These are phyloP conservation scores for Schizopora paradoxa DNA, from an alignment of 1,284 basidiomycete species.

Conservation along the genomic window DNA sequence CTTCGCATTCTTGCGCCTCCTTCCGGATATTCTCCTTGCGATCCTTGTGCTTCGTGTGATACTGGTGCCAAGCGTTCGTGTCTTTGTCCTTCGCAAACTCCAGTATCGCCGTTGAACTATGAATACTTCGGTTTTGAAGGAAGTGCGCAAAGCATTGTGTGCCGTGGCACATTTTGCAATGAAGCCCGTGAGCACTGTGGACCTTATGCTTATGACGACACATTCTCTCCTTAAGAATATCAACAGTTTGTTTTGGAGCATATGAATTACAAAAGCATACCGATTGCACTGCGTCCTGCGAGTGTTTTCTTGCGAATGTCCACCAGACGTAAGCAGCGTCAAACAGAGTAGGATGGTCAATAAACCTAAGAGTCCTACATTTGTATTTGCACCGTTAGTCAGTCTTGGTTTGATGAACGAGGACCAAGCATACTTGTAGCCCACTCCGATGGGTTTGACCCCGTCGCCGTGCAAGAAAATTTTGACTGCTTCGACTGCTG, in stretches of 20 bases:
- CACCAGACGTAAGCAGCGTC: constrained; percentile 31
- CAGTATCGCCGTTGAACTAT: constrained; percentile 48
- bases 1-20: constrained; percentile 24
- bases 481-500: constrained; percentile 25
- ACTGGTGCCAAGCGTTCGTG: constrained; percentile 38
- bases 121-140: constrained; percentile 39
- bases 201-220: constrained; percentile 22
- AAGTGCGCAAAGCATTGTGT: constrained; percentile 49
- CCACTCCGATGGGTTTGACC: constrained; percentile 1
- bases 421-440: constrained; percentile 18
- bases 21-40: constrained; percentile 25
- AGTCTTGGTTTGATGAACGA: constrained; percentile 7
- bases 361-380: constrained; percentile 20
- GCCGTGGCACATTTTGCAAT: constrained; percentile 48
- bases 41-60: constrained; percentile 30
- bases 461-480: constrained; percentile 20
- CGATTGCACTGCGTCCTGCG: constrained; percentile 22
- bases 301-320: constrained; percentile 22
- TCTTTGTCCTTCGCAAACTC: constrained; percentile 26
- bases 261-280: constrained; percentile 5
- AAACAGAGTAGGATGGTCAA: constrained; percentile 26
- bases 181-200: constrained; percentile 25
- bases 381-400: not conserved
- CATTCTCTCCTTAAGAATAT: not conserved
- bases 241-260: not conserved